Conservation (phyloP, 768 basidiomycete species). For the Stropharia rugosoannulata region DNA sequence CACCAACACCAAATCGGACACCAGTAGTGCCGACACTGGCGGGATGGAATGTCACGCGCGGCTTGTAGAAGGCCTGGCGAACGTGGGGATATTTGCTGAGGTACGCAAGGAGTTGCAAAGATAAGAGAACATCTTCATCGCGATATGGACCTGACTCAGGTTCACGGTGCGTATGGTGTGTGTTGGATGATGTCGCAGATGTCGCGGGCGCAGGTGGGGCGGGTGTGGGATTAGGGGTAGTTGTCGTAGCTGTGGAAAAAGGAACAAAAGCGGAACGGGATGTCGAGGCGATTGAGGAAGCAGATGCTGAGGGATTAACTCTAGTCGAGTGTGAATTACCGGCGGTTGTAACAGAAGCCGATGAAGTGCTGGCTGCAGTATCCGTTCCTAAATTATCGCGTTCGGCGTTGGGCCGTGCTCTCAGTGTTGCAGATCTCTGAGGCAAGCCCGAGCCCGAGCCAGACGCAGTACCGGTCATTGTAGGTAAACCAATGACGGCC, state of each 20-base stretch:
- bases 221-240: slow-evolving; percentile 1
- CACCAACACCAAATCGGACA: slow-evolving; percentile 21
- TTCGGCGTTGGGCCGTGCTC: slow-evolving; percentile 15
- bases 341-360: not conserved
- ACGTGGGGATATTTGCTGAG: slow-evolving; percentile 98
- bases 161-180: slow-evolving; percentile 29
- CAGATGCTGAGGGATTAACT: not conserved
- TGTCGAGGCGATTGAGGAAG: not conserved
- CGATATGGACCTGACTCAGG: slow-evolving; percentile 67
- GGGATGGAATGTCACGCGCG: slow-evolving; percentile 78
- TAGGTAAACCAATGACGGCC: slow-evolving; percentile 54
- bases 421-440: slow-evolving; percentile 29
- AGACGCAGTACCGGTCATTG: slow-evolving; percentile 6
- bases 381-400: not conserved
- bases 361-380: not conserved
- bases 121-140: slow-evolving; percentile 91
- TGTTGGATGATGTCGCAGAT: slow-evolving; percentile 22
- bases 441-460: slow-evolving; percentile 14
- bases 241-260: not conserved
- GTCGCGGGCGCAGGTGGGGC: slow-evolving; percentile 8
- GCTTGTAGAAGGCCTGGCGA: slow-evolving; percentile 92
- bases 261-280: not conserved
- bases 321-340: not conserved
- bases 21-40: slow-evolving; percentile 50
- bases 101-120: slow-evolving; percentile 92